A percentile compares a stretch with the other conserved stretches of the same genome.
phyloP scores from a whole-genome alignment of 1,139 yeast genomes.

The Yamadazyma pseudoaaseri region DNA sequence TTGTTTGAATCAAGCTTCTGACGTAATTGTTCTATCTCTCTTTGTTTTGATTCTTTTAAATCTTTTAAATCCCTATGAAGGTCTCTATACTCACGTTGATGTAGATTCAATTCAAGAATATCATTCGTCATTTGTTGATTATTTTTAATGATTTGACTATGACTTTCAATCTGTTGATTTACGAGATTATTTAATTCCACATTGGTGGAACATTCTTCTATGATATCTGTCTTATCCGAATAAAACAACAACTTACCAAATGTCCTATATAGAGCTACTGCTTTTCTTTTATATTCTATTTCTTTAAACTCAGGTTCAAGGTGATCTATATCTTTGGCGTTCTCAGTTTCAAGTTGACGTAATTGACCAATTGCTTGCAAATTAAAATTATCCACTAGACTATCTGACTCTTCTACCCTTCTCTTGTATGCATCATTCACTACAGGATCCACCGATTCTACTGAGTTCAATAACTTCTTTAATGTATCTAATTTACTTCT shows the following conservation, averaged over 20 bases:
- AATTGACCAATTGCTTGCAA: slow-evolving; percentile 32
- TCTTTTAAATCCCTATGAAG: slow-evolving; percentile 1
- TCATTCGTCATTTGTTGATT: slow-evolving; percentile 1
- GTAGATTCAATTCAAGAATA: slow-evolving; percentile 2
- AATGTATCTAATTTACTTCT: slow-evolving; percentile 1
- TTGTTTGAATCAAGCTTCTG: background rate
- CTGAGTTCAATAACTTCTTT: slow-evolving; percentile 2
- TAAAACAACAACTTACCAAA: slow-evolving; percentile 30
- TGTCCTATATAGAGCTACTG: slow-evolving; percentile 29
- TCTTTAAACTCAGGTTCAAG: slow-evolving; percentile 3
- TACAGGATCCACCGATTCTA: slow-evolving; percentile 4
- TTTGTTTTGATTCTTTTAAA: background rate
- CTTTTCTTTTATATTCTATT: slow-evolving; percentile 16
- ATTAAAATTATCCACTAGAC: slow-evolving; percentile 23
- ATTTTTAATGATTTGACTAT: background rate
- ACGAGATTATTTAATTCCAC: slow-evolving; percentile 8
- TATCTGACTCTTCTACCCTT: slow-evolving; percentile 28
- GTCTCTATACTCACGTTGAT: slow-evolving; percentile 1
- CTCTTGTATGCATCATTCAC: slow-evolving; percentile 23
- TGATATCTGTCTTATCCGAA: slow-evolving; percentile 37
- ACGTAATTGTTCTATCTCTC: background rate
- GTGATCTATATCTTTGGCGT: background rate
- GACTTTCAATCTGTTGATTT: slow-evolving; percentile 4
- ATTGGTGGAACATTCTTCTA: slow-evolving; percentile 36
- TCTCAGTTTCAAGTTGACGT: slow-evolving; percentile 11